Evolutionary conservation across 257 asterid genomes (phyloP), one percentile per base, ranked within the genome.

Genomic region (Apocynum venetum): DNA sequence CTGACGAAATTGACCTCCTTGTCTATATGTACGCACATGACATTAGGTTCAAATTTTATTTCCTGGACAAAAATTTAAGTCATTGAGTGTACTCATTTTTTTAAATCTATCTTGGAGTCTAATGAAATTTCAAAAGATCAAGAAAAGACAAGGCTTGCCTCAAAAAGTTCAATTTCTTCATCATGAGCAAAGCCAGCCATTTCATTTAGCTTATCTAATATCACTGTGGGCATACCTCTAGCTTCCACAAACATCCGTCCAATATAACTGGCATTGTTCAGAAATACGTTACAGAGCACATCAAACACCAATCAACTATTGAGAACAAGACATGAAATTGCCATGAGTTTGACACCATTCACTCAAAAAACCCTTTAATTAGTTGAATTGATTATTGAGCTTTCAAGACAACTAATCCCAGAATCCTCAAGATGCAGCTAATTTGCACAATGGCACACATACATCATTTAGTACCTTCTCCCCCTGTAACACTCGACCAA

Each of bases 21-120:
- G 86, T 89, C 89, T 79, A 92, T 83, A 85, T 77, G 89, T 80
- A 90, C 94, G 76, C 96, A 89, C 96, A 89, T 90, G 77, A 92
- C 94, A 81, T 78, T 84, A 43, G 97, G 97, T 61, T 92, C 96
- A 68, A 85, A 89, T 86, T 92, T 90, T 74, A 92, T 90, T 88
- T 92, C 96, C 97, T 92, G 86, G 71, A 74, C 41, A 68, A 15
- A 20, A 68, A 74, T 55, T 57, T 40, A 73, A 74, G 72, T 44
- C 38, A 72, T 57, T 8, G 13, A 6, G 38, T 25, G 31, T 25
- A 25, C 5, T 10, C 31, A 63, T 13, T 2, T 3, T 36, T 10
- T 19, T 7, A 43, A 53, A 15, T 53, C n/a, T 61, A 75, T 38
- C 36, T 36, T 40, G 35, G 31, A 46, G 38, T 7, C 69, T 43